Evolutionary conservation across 495 filamentous ascomycete species (phyloP).

Genomic region (Annulohypoxylon stygium): DNA sequence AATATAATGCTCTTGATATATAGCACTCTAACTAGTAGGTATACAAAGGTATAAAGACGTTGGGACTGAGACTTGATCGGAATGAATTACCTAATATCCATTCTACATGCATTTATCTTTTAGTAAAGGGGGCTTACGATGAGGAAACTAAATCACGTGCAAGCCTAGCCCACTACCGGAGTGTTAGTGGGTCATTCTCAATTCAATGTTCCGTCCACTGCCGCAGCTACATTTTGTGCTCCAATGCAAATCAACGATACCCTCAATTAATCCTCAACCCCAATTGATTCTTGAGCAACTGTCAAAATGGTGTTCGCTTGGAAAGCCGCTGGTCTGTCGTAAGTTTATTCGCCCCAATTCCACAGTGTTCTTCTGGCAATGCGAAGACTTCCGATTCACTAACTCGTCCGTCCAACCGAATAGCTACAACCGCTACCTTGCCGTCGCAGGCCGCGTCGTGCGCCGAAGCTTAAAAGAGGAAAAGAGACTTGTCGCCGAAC

Average conservation of each 20-base stretch:
- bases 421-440: constrained; percentile 88
- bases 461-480: constrained; percentile 96
- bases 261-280: constrained; percentile 21
- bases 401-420: constrained; percentile 45
- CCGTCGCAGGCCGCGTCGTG: constrained; percentile 80
- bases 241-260: constrained; percentile 44
- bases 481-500: constrained; percentile 85
- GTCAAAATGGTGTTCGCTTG: constrained; percentile 97
- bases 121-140: constrained; percentile 4
- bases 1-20: no score
- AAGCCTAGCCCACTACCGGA: constrained; percentile 13
- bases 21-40: no score
- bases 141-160: constrained; percentile 48
- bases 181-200: constrained; percentile 50
- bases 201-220: constrained; percentile 33
- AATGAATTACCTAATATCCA: not conserved
- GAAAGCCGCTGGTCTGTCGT: constrained; percentile 98
- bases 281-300: constrained; percentile 51
- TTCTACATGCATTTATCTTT: not conserved
- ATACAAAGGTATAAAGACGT: no score
- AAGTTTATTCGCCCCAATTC: constrained; percentile 55
- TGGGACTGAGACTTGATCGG: no score
- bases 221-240: constrained; percentile 43
- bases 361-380: constrained; percentile 37
- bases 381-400: constrained; percentile 32